Evolutionary conservation across 2,329 filamentous ascomycete genomes (phyloP), one percentile per base, ranked within the genome.

Genomic region (Chrysoporthe puriensis): DNA sequence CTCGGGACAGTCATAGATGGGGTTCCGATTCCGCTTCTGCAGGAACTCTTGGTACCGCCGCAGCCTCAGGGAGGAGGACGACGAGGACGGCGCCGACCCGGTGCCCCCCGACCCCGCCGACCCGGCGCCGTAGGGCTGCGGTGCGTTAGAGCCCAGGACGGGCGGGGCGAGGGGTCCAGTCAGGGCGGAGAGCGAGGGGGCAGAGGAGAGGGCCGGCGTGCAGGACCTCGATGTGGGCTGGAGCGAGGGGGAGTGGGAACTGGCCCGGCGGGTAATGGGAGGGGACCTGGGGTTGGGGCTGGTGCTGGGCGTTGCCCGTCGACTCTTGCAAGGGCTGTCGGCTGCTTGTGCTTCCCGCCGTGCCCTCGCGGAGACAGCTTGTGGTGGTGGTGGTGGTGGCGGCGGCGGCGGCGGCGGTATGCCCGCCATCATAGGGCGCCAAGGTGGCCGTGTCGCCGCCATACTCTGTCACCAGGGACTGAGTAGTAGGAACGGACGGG

Each of bases 1-100:
- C 70, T 88, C 85, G 18, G 84, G 84, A 71, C 87, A 87, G 66
- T 85, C 82, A 73, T 88, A 88, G 72, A 90, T 84, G 58, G 88
- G 87, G 77, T 90, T 90, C 67, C 80, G 79, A 69, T 74, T 74
- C 43, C 77, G 74, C 65, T 75, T 74, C 16, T 73, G 70, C 54
- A 73, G 69, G 44, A 75, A 73, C 7, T 75, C 74, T 36, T 73
- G 73, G 21, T 80, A 76, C 42, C 76, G 73, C 50, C 76, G 75
- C 50, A 74, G 71, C 63, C 75, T 76, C 34, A 73, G 66, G 64
- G 71, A 65, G 1, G 66, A 58, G 1, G 61, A 57, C 32, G 46
- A 26, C 21, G 48, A n/a, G 13, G 16, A 48, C 3, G 66, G n/a
- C 9, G 44, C 66, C 18, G 61, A 44, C 43, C 46, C 44, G n/a